phyloP scores from a whole-genome alignment of 768 basidiomycete species.

The Glaciozyma martinii region DNA sequence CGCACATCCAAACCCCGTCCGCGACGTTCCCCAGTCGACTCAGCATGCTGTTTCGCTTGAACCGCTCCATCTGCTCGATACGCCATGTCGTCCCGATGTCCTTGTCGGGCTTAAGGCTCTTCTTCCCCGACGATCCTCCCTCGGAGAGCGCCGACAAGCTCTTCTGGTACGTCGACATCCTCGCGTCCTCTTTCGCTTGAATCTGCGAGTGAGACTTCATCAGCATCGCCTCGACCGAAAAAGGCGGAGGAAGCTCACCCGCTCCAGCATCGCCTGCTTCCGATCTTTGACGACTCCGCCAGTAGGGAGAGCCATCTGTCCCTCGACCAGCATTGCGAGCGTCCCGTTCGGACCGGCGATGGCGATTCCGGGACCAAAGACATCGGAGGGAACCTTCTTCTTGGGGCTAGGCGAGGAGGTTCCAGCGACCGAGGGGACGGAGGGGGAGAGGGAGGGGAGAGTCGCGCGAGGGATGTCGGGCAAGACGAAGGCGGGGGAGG shows the following conservation, averaged over 20 bases:
- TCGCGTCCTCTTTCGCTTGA: constrained; percentile 25
- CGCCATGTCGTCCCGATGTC: background rate
- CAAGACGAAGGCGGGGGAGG: background rate
- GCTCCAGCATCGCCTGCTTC: constrained; percentile 4
- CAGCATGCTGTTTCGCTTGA: constrained; percentile 27
- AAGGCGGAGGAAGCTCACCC: constrained; percentile 2
- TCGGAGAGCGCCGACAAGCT: constrained; percentile 15
- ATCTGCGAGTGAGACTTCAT: constrained; percentile 4
- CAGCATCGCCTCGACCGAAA: background rate
- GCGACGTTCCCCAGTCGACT: constrained; percentile 26
- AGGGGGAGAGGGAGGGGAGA: constrained; percentile 11
- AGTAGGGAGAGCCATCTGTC: constrained; percentile 4
- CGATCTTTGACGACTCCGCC: constrained; percentile 12
- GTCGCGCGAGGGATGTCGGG: constrained; percentile 13
- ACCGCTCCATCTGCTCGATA: constrained; percentile 4
- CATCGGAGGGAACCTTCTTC: constrained; percentile 5
- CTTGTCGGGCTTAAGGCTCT: constrained; percentile 18
- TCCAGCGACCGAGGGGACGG: constrained; percentile 18
- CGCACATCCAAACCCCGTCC: constrained; percentile 30
- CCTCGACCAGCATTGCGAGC: constrained; percentile 11
- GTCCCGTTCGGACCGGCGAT: constrained; percentile 13
- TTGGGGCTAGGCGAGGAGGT: constrained; percentile 13
- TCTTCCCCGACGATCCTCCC: constrained; percentile 19
- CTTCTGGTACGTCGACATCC: constrained; percentile 15
- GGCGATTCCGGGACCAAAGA: constrained; percentile 9